Conservation (phyloP, 140 eudicot genomes). For the Anethum foeniculum region DNA sequence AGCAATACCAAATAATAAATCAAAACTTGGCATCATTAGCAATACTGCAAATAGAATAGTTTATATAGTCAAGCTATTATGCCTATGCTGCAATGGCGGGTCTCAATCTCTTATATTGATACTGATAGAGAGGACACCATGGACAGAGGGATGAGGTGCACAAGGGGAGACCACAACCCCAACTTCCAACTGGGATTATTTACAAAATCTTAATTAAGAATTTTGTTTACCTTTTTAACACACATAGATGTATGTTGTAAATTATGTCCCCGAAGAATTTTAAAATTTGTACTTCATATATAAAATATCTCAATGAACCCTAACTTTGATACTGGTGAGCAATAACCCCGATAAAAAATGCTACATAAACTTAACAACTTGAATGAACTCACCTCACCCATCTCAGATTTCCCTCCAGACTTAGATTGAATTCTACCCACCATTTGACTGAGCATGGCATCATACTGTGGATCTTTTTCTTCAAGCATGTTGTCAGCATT, state of each 20-base stretch:
- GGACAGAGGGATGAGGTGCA: background rate
- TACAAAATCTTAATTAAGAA: background rate
- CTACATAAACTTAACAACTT: conserved; percentile 5
- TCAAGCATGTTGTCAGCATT: conserved; percentile 39
- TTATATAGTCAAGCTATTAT: background rate
- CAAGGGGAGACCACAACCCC: background rate
- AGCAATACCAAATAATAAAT: background rate
- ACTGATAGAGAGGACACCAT: background rate
- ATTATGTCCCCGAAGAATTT: background rate
- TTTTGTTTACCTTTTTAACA: background rate
- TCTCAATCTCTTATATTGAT: background rate
- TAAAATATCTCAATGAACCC: background rate
- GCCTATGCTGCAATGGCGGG: background rate
- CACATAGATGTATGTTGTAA: background rate
- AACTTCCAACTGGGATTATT: background rate
- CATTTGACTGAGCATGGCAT: conserved; percentile 87
- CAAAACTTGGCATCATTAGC: background rate
- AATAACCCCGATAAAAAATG: background rate
- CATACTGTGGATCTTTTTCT: conserved; percentile 66
- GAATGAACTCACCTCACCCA: conserved; percentile 86
- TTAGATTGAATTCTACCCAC: conserved; percentile 76
- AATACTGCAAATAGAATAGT: background rate
- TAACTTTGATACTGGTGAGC: background rate
- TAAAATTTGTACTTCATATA: background rate
- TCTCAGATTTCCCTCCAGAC: conserved; percentile 88